Evolutionary conservation across 768 basidiomycete genomes (phyloP).

Genomic region (Dentipellis sp.): DNA sequence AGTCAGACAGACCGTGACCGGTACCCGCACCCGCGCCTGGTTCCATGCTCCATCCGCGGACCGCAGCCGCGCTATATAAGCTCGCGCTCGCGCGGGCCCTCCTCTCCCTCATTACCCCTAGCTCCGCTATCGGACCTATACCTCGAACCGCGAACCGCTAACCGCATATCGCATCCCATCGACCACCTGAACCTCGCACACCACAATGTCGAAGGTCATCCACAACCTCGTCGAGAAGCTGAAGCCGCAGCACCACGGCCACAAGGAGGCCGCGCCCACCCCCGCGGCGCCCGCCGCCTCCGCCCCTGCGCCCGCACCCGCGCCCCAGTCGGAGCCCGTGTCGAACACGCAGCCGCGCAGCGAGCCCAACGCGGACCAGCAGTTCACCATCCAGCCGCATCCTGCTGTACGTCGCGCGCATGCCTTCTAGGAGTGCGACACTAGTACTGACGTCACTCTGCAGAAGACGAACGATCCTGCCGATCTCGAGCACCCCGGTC

Average conservation of each 20-base stretch:
- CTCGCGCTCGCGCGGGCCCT: too few relatives aligned
- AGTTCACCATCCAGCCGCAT: conserved; percentile 43
- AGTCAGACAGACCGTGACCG: too few relatives aligned
- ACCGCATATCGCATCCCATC: too few relatives aligned
- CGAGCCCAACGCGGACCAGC: conserved; percentile 16
- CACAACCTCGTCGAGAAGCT: not conserved
- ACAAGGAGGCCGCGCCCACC: not conserved
- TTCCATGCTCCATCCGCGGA: too few relatives aligned
- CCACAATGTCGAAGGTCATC: not conserved
- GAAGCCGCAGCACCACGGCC: not conserved
- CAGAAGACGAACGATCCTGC: conserved; percentile 52
- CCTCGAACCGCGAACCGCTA: too few relatives aligned
- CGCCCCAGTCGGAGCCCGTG: not conserved
- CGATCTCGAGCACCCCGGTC: conserved; percentile 23
- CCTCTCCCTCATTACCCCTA: too few relatives aligned
- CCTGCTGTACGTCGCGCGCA: conserved; percentile 35
- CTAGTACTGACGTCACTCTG: not conserved
- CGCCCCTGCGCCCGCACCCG: not conserved
- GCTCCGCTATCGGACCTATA: too few relatives aligned
- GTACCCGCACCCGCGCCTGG: too few relatives aligned
- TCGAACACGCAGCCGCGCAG: not conserved
- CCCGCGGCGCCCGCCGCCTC: not conserved
- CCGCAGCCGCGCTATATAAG: too few relatives aligned
- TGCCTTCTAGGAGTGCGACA: too few relatives aligned
- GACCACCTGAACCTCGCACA: too few relatives aligned